Evolutionary conservation across 2,329 filamentous ascomycete species (phyloP).

Genomic region (Phialophora verrucosa): DNA sequence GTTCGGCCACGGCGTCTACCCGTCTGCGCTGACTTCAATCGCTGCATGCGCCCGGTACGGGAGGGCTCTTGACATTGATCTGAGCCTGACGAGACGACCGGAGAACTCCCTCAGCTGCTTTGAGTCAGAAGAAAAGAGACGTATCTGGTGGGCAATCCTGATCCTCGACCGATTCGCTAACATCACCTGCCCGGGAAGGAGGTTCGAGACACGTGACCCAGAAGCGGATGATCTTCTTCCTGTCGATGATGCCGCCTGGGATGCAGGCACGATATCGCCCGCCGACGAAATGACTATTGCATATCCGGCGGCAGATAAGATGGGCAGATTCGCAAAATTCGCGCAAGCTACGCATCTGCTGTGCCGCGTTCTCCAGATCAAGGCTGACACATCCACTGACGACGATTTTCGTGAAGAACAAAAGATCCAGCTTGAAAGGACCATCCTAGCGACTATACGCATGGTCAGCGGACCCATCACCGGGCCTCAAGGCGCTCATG

Average conservation of each 20-base stretch:
- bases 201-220: conserved; percentile 15
- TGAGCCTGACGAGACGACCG: neutral
- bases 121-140: conserved; percentile 39
- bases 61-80: conserved; percentile 28
- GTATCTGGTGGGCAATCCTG: conserved; percentile 41
- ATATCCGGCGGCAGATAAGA: conserved; percentile 4
- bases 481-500: conserved; percentile 4
- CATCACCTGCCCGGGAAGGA: conserved; percentile 5
- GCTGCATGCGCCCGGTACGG: conserved; percentile 30
- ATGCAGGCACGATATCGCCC: conserved; percentile 5
- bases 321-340: conserved; percentile 15
- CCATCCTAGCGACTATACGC: conserved; percentile 7
- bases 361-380: conserved; percentile 11
- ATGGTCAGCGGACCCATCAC: conserved; percentile 13
- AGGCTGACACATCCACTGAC: conserved; percentile 2
- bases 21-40: conserved; percentile 42
- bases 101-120: conserved; percentile 20
- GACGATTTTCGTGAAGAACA: conserved; percentile 11
- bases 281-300: conserved; percentile 8
- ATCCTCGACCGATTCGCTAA: conserved; percentile 40
- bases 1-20: conserved; percentile 44
- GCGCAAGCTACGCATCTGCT: conserved; percentile 15
- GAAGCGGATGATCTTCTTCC: conserved; percentile 5
- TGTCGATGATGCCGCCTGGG: conserved; percentile 6
- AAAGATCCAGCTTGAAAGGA: conserved; percentile 5